Conservation (phyloP, 768 basidiomycete genomes). For the Phaffia australis region DNA sequence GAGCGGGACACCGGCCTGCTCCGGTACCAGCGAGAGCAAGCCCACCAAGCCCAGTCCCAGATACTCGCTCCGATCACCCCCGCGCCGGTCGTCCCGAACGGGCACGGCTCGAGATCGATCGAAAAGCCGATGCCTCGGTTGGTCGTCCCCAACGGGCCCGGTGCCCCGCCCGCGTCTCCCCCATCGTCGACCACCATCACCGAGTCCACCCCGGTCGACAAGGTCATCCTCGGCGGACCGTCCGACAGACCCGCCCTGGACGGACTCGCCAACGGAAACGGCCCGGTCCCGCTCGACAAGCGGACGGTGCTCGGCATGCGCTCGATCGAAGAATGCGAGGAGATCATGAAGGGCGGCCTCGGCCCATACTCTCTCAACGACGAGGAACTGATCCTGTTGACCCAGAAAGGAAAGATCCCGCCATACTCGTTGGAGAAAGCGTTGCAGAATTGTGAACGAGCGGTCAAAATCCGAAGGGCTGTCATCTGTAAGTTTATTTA, state of each 20-base stretch:
- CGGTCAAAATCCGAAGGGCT: conserved; percentile 73
- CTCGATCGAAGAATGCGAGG: conserved; percentile 63
- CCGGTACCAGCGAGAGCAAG: conserved; percentile 6
- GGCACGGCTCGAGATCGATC: too few species aligned
- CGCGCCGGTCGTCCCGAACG: neutral
- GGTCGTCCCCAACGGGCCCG: neutral
- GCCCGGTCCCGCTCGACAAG: conserved; percentile 3
- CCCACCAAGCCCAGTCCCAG: conserved; percentile 2
- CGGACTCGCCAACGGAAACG: conserved; percentile 23
- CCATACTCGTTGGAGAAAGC: conserved; percentile 94
- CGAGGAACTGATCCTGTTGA: conserved; percentile 79
- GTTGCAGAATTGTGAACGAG: conserved; percentile 73
- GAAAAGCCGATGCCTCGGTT: conserved; percentile 25
- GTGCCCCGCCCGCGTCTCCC: too few species aligned
- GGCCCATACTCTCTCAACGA: conserved; percentile 53
- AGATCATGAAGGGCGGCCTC: conserved; percentile 52
- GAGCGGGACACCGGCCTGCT: conserved; percentile 1
- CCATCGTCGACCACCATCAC: too few species aligned
- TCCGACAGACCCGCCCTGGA: conserved; percentile 20
- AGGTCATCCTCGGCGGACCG: conserved; percentile 1
- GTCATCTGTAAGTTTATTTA: conserved; percentile 78
- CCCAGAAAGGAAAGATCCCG: conserved; percentile 83
- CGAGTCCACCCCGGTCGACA: neutral
- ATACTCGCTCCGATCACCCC: neutral
- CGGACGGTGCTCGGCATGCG: conserved; percentile 35